Evolutionary conservation across 257 asterid genomes (phyloP).

Genomic region (Penstemon newberryi): DNA sequence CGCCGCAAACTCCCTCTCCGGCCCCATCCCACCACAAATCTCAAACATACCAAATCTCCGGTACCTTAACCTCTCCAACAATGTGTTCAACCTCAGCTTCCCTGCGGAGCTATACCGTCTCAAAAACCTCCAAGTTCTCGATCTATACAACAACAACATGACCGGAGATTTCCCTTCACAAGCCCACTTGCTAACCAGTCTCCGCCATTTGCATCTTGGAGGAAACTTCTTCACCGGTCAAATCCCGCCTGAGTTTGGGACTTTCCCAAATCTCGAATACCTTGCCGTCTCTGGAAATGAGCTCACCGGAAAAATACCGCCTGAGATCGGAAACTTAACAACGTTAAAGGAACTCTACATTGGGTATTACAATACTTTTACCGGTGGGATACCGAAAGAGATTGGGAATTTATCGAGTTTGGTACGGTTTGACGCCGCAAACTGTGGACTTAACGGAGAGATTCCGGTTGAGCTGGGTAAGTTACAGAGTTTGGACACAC

Average conservation of each 20-base stretch:
- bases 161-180: conserved; percentile 68
- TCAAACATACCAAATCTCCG: conserved; percentile 53
- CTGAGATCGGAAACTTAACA: conserved; percentile 65
- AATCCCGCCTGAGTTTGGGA: conserved; percentile 72
- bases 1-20: conserved; percentile 57
- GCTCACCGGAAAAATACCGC: conserved; percentile 64
- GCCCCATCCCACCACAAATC: conserved; percentile 65
- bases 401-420: conserved; percentile 66
- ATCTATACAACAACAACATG: conserved; percentile 77
- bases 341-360: conserved; percentile 69
- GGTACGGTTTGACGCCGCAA: conserved; percentile 72
- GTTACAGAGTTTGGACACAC: conserved; percentile 74
- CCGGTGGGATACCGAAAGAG: conserved; percentile 82
- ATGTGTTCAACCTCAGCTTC: conserved; percentile 52
- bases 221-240: conserved; percentile 72
- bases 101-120: conserved; percentile 55
- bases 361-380: conserved; percentile 69
- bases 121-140: conserved; percentile 57
- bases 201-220: conserved; percentile 74
- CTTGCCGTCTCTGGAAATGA: conserved; percentile 85
- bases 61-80: conserved; percentile 72
- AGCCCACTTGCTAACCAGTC: conserved; percentile 43
- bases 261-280: conserved; percentile 54
- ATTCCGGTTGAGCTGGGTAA: conserved; percentile 73
- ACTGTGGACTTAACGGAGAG: conserved; percentile 81